phyloP scores from a whole-genome alignment of 805 yeast genomes.

The Starmerella potacharoeniae region DNA sequence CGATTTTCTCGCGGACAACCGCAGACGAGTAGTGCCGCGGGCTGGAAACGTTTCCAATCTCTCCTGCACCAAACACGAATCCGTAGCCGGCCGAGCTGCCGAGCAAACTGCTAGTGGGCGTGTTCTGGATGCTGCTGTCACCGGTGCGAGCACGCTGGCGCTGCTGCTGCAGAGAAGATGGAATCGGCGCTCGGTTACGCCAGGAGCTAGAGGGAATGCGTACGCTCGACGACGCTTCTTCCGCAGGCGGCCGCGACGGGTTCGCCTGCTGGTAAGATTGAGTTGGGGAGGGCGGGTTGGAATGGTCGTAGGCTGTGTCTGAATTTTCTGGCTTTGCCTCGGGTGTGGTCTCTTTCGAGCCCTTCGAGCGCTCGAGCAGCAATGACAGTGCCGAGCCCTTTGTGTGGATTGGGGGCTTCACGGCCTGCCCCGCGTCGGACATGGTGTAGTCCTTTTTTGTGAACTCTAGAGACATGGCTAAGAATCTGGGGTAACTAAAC shows the following conservation, averaged over 20 bases:
- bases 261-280: background rate
- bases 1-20: slow-evolving; percentile 15
- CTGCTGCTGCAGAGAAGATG: slow-evolving; percentile 18
- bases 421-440: background rate
- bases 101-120: slow-evolving; percentile 15
- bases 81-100: slow-evolving; percentile 21
- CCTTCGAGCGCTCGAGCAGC: slow-evolving; percentile 18
- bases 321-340: background rate
- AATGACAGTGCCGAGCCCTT: slow-evolving; percentile 21
- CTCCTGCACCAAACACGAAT: slow-evolving; percentile 25
- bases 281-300: slow-evolving; percentile 1
- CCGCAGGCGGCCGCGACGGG: background rate
- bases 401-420: background rate
- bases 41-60: slow-evolving; percentile 24
- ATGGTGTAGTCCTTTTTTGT: slow-evolving; percentile 15
- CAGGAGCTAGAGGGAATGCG: slow-evolving; percentile 16
- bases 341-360: background rate
- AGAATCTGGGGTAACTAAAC: background rate
- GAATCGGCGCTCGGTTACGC: slow-evolving; percentile 14
- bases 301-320: background rate
- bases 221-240: slow-evolving; percentile 7
- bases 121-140: slow-evolving; percentile 28
- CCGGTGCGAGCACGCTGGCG: slow-evolving; percentile 29
- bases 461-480: slow-evolving; percentile 16
- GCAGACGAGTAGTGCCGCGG: slow-evolving; percentile 24